phyloP scores from a whole-genome alignment of 257 asterid species.

The Coffea canephora region DNA sequence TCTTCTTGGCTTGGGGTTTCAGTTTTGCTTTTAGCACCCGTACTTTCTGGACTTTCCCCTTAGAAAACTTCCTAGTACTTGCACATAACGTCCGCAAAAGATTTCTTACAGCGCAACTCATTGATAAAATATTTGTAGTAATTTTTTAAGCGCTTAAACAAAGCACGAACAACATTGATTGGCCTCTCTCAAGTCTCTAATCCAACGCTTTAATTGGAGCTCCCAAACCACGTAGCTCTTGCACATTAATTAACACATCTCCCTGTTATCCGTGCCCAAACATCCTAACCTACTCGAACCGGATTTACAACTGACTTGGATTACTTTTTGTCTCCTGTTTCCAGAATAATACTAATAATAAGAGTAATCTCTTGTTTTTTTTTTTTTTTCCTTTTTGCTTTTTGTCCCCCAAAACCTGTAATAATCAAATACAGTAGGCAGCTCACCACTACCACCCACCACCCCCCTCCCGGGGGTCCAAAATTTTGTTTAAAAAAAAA shows the following conservation, averaged over 20 bases:
- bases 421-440: too few relatives aligned
- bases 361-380: too few relatives aligned
- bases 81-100: neutral
- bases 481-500: too few relatives aligned
- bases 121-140: neutral
- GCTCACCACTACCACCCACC: neutral
- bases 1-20: neutral
- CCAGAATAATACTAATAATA: too few relatives aligned
- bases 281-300: neutral
- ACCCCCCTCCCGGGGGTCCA: neutral
- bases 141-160: neutral
- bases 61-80: neutral
- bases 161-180: neutral
- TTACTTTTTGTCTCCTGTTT: neutral
- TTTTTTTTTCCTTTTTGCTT: too few relatives aligned
- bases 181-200: neutral
- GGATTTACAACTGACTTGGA: neutral
- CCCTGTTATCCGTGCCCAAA: neutral
- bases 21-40: neutral
- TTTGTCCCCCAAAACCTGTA: too few relatives aligned
- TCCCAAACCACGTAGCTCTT: slow-evolving; percentile 1
- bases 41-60: neutral
- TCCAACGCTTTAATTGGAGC: slow-evolving; percentile 21
- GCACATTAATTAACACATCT: neutral
- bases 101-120: neutral